Base-by-base conservation (phyloP, 2,329 filamentous ascomycete genomes). In the Rugonectria rugulosa region DNA sequence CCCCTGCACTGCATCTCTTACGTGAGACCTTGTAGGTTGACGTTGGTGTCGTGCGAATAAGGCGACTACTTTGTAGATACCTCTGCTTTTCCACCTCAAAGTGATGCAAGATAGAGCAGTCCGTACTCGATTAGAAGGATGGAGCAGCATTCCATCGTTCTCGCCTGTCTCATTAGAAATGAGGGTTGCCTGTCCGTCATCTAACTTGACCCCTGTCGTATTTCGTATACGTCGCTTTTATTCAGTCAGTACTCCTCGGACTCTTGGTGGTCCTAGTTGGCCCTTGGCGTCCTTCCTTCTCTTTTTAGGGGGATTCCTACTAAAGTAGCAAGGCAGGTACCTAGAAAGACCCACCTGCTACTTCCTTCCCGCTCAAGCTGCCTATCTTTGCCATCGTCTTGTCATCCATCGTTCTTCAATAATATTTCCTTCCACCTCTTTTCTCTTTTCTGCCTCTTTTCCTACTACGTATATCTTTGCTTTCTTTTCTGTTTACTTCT, bases 191-290 rank as follows among this genome's bases (percentile, higher is more conserved):
- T n/a, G n/a, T n/a, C n/a, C n/a, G n/a, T n/a, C n/a, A n/a, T n/a
- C n/a, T n/a, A n/a, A n/a, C 11, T 42, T 36, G n/a, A 45, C 34
- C 53, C 53, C 41, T 50, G 53, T 46, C 53, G 53, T 56, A 56
- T 51, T 46, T 56, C 53, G 53, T 56, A 56, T 42, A 15, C n/a
- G n/a, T n/a, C n/a, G n/a, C n/a, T n/a, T n/a, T n/a, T n/a, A n/a
- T n/a, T n/a, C n/a, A n/a, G n/a, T n/a, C n/a, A n/a, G n/a, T n/a
- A n/a, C 20, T 27, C 52, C n/a, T 44, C 31, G 52, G 26, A 38
- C 38, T 36, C 21, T 32, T 40, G 20, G 53, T 26, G 37, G 29
- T 41, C 23, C 29, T 24, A 20, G 31, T 20, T 12, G 9, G 20
- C 31, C n/a, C 29, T 32, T 27, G 24, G 24, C 24, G 11, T 27